Evolutionary conservation across 176 grass and related monocot genomes (phyloP).

Genomic region (Zea mays): DNA sequence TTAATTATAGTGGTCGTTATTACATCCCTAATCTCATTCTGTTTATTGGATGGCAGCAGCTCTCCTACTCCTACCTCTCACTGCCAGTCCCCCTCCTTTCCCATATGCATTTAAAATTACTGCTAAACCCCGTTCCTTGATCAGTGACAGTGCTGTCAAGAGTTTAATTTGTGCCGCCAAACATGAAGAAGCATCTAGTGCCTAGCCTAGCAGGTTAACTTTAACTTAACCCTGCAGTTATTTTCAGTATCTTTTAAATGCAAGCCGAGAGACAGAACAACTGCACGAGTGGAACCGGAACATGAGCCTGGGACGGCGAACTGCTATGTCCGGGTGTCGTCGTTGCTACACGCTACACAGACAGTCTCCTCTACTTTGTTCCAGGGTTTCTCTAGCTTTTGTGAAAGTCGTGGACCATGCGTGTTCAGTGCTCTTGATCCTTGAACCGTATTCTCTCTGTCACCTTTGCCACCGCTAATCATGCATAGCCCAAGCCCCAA

Average conservation of each 20-base stretch:
- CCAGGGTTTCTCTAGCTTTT: constrained; percentile 10
- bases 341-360: constrained; percentile 30
- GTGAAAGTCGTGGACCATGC: constrained; percentile 19
- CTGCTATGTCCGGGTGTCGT: constrained; percentile 23
- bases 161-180: neutral
- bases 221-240: neutral
- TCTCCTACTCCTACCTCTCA: constrained; percentile 13
- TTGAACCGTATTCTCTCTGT: constrained; percentile 31
- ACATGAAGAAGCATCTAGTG: neutral
- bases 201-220: neutral
- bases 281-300: constrained; percentile 46
- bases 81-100: neutral
- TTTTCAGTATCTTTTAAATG: neutral
- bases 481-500: neutral
- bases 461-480: neutral
- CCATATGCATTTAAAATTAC: neutral
- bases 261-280: constrained; percentile 21
- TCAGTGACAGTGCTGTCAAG: constrained; percentile 5
- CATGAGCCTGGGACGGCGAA: constrained; percentile 35
- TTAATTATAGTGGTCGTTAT: neutral
- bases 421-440: constrained; percentile 21
- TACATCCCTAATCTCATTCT: neutral
- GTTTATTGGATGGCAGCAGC: constrained; percentile 22
- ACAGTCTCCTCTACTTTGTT: constrained; percentile 41
- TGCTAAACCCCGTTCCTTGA: neutral